Percentiles rank a stretch among this genome's conserved stretches.
Conservation (phyloP, 768 basidiomycete genomes). For the Mycena albidolilacea region DNA sequence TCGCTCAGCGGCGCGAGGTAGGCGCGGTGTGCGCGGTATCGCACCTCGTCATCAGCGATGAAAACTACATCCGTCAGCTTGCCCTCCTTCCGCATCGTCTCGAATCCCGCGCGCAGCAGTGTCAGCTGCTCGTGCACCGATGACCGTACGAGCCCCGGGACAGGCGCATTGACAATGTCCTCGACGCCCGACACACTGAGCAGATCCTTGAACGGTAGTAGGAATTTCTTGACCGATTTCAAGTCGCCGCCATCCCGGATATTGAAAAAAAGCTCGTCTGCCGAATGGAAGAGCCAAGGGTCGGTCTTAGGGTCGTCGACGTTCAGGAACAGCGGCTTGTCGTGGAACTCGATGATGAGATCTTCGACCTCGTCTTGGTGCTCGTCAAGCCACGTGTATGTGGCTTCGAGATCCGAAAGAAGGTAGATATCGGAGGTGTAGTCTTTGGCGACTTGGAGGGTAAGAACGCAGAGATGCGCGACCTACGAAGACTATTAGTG, state of each 20-base stretch:
- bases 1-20: slow-evolving; percentile 44
- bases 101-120: slow-evolving; percentile 38
- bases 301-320: slow-evolving; percentile 55
- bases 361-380: slow-evolving; percentile 42
- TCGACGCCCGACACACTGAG: slow-evolving; percentile 40
- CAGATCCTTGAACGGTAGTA: slow-evolving; percentile 39
- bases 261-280: slow-evolving; percentile 56
- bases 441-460: slow-evolving; percentile 45
- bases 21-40: slow-evolving; percentile 43
- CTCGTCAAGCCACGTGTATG: slow-evolving; percentile 61
- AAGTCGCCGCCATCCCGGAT: slow-evolving; percentile 43
- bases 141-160: slow-evolving; percentile 37
- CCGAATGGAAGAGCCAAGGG: slow-evolving; percentile 57
- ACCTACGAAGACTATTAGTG: slow-evolving; percentile 48
- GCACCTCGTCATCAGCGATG: slow-evolving; percentile 36
- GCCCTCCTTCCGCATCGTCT: slow-evolving; percentile 38
- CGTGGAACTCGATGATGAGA: slow-evolving; percentile 39
- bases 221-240: slow-evolving; percentile 40
- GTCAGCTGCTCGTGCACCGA: slow-evolving; percentile 41
- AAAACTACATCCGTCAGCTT: slow-evolving; percentile 46
- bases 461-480: slow-evolving; percentile 56
- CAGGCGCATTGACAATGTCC: slow-evolving; percentile 38
- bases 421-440: slow-evolving; percentile 47
- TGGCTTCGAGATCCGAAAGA: slow-evolving; percentile 55
- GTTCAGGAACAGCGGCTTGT: slow-evolving; percentile 60